Conservation (phyloP, 768 basidiomycete species). For the Serendipita vermifera region DNA sequence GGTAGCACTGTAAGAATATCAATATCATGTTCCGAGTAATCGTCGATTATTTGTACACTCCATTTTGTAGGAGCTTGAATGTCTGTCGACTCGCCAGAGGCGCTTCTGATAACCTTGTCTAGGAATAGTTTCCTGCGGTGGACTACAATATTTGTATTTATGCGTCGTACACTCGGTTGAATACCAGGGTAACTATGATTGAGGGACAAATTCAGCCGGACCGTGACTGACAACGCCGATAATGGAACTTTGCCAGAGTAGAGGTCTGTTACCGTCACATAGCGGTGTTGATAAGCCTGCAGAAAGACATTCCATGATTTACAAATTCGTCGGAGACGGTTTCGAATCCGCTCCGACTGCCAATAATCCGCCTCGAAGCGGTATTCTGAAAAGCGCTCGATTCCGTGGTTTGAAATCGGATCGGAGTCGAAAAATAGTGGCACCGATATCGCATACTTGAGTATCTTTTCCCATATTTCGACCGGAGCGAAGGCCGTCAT, state of each 20-base stretch:
- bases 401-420: not conserved
- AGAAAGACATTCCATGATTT: not conserved
- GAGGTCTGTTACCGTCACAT: not conserved
- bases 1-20: no score
- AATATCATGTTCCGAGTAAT: no score
- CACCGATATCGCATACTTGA: not conserved
- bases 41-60: no score
- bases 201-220: not conserved
- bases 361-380: not conserved
- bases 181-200: no score
- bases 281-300: not conserved
- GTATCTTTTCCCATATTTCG: not conserved
- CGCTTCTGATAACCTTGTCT: no score
- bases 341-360: not conserved
- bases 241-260: not conserved
- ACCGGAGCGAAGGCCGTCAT: no score
- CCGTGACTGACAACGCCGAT: not conserved
- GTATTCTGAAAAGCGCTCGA: not conserved
- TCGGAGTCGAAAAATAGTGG: not conserved
- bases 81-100: no score
- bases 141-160: no score
- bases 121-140: no score
- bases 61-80: no score
- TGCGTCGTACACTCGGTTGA: no score
- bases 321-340: not conserved